Base-by-base conservation (phyloP, 1,139 yeast genomes). In the Lodderomyces elongisporus region DNA sequence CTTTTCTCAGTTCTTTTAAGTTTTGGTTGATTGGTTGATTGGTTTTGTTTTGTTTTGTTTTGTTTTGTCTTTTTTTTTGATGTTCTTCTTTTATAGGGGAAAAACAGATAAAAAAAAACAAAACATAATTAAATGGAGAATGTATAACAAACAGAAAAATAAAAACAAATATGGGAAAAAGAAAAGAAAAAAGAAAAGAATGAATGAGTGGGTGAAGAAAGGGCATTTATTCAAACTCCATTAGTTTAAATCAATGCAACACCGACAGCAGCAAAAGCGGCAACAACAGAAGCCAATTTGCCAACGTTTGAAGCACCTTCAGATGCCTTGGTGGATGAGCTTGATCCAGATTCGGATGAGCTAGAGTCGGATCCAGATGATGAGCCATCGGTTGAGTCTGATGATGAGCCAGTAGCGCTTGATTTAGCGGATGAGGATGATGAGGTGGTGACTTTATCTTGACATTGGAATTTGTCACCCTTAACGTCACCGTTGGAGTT, bases 401-500 rank as follows among this genome's bases (percentile, higher is more conserved):
- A 43, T 28, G 64, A 45, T 31, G 61, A 49, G 36, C 62, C 47
- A 32, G 65, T 46, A 34, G 56, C 49, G 36, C 54, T 54, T 43
- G 58, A 52, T 55, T 59, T 61, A 31, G 71, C 52, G 36, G 75
- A 56, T 39, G 81, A 66, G 33, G 72, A 56, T 44, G 69, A 51
- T 34, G 68, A 51, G 47, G 66, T 66, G 38, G 62, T 52, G 60
- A 65, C 57, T 54, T 76, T 79, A 62, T 82, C 88, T 65, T 78
- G 74, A 74, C 96, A 89, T 52, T 72, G 77, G 71, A 77, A 88
- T 51, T 77, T 70, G 72, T 87, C 88, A 76, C 96, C 97, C 68
- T 79, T 85, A 60, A 89, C 77, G 58, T 75, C 84, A 64, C 93
- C 91, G 50, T 74, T 71, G 54, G 66, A 63, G 67, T 79, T 74